Evolutionary conservation across 2,329 filamentous ascomycete genomes (phyloP).

Genomic region (Ilyonectria sp.): DNA sequence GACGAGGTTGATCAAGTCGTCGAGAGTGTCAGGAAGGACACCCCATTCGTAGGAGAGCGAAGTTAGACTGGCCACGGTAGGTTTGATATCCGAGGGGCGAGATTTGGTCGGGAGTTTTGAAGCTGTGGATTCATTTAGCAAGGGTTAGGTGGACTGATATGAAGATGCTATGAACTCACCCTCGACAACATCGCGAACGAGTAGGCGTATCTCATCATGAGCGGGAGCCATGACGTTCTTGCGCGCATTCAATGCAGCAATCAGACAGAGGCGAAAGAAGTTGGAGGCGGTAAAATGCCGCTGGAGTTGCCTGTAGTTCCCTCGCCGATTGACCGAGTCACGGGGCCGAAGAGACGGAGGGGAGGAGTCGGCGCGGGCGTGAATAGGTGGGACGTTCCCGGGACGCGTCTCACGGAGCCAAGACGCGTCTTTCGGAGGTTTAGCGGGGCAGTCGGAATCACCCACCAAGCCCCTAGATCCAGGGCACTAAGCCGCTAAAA

Average conservation of each 20-base stretch:
- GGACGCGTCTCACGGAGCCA: slow-evolving; percentile 26
- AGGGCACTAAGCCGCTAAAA: not conserved
- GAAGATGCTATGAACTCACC: slow-evolving; percentile 40
- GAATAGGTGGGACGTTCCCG: slow-evolving; percentile 19
- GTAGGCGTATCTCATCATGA: slow-evolving; percentile 53
- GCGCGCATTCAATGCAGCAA: not conserved
- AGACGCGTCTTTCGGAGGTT: slow-evolving; percentile 19
- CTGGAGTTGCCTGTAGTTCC: not conserved
- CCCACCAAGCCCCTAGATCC: not conserved
- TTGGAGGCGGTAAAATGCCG: not conserved
- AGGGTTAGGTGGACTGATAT: not conserved
- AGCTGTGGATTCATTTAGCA: slow-evolving; percentile 56
- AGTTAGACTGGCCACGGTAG: slow-evolving; percentile 74
- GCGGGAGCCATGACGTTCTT: slow-evolving; percentile 45
- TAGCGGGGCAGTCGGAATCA: not conserved
- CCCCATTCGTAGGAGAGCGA: slow-evolving; percentile 78
- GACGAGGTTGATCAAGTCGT: slow-evolving; percentile 76
- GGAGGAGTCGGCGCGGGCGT: slow-evolving; percentile 25
- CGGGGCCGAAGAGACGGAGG: slow-evolving; percentile 26
- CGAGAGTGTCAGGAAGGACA: slow-evolving; percentile 72
- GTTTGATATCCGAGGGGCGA: slow-evolving; percentile 73
- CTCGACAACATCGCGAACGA: slow-evolving; percentile 56
- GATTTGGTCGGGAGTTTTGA: slow-evolving; percentile 76
- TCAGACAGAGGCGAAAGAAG: not conserved
- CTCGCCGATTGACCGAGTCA: slow-evolving; percentile 25